These are phyloP conservation scores for Pilatotrama ljubarskyi DNA, from an alignment of 768 basidiomycete species.

Conservation along the genomic window DNA sequence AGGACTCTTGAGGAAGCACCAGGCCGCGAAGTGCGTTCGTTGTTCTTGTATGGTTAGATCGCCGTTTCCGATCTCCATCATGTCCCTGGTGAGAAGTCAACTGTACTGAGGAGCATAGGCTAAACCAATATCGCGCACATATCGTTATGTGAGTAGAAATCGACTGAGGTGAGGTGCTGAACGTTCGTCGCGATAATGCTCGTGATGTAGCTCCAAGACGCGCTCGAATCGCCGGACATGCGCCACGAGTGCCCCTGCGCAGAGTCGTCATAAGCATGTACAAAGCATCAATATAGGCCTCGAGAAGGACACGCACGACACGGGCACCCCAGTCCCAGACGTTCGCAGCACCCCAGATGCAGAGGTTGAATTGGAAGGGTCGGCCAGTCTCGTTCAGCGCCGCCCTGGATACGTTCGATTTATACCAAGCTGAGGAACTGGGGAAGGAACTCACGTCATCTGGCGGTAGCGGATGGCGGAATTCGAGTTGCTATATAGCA, in stretches of 20 bases:
- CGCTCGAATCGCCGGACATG: slow-evolving; percentile 48
- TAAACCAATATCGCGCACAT: slow-evolving; percentile 33
- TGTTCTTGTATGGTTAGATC: slow-evolving; percentile 49
- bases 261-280: not conserved
- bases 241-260: slow-evolving; percentile 54
- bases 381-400: slow-evolving; percentile 45
- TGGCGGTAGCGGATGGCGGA: slow-evolving; percentile 56
- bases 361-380: slow-evolving; percentile 51
- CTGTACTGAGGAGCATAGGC: not conserved
- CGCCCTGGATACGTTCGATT: slow-evolving; percentile 33
- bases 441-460: slow-evolving; percentile 45
- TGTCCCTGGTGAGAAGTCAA: slow-evolving; percentile 34
- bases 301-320: slow-evolving; percentile 38
- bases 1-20: slow-evolving; percentile 59
- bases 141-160: slow-evolving; percentile 54
- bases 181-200: slow-evolving; percentile 47
- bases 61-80: slow-evolving; percentile 57
- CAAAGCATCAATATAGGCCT: not conserved
- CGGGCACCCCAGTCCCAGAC: slow-evolving; percentile 62
- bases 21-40: slow-evolving; percentile 58
- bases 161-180: slow-evolving; percentile 40
- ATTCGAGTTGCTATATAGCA: slow-evolving; percentile 47
- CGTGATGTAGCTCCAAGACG: slow-evolving; percentile 52
- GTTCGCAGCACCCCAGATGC: slow-evolving; percentile 55
- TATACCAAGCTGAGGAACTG: not conserved